Evolutionary conservation across 192 early-diverging fungal species (phyloP).

Genomic region (Coemansia interrupta): DNA sequence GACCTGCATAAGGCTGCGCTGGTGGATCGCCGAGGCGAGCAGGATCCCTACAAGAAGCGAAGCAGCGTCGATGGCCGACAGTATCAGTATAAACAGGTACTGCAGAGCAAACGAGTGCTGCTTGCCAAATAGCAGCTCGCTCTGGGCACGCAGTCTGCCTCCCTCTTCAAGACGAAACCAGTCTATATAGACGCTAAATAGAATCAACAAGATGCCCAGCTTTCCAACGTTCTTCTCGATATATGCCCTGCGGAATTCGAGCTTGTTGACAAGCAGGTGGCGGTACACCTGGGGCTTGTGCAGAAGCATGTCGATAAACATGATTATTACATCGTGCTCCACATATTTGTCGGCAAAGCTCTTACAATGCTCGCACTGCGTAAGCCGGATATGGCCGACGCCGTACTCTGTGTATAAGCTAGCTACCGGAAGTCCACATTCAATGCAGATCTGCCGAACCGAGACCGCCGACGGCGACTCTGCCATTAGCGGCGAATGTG

Average conservation of each 20-base stretch:
- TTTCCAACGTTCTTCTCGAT: conserved; percentile 66
- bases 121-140: conserved; percentile 60
- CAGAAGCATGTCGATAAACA: conserved; percentile 90
- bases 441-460: conserved; percentile 59
- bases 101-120: conserved; percentile 62
- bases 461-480: conserved; percentile 14
- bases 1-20: conserved; percentile 22
- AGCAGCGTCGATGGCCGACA: conserved; percentile 59
- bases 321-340: conserved; percentile 81
- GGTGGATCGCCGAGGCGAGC: conserved; percentile 33
- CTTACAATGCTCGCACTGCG: conserved; percentile 72
- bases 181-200: conserved; percentile 92
- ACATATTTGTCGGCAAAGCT: conserved; percentile 90
- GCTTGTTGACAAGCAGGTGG: conserved; percentile 80
- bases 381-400: conserved; percentile 77
- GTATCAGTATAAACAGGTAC: conserved; percentile 70
- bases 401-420: conserved; percentile 80
- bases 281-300: conserved; percentile 83
- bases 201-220: conserved; percentile 71
- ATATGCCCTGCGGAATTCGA: conserved; percentile 51
- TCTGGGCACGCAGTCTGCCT: conserved; percentile 42
- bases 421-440: conserved; percentile 67
- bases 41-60: conserved; percentile 30
- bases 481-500: conserved; percentile 44
- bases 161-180: conserved; percentile 85